Evolutionary conservation across 306 rosid species (phyloP).

Genomic region (Cucurbita pepo): DNA sequence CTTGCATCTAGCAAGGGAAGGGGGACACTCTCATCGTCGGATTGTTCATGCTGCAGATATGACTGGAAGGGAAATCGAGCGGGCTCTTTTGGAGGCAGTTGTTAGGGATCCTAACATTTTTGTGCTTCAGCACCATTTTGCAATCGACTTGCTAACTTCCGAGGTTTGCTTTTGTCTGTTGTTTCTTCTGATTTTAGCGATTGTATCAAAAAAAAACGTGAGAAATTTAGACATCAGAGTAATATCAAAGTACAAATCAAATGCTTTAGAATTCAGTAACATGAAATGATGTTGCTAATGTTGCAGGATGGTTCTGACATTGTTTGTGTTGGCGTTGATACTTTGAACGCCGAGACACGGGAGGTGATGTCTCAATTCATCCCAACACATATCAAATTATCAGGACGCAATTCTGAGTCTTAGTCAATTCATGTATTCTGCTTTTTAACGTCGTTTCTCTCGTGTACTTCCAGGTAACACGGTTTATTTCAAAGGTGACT

Average conservation of each 20-base stretch:
- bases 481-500: constrained; percentile 85
- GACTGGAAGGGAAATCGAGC: constrained; percentile 92
- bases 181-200: neutral
- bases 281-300: constrained; percentile 14
- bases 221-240: neutral
- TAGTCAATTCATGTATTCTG: neutral
- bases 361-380: constrained; percentile 41
- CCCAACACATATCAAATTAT: neutral
- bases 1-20: constrained; percentile 80
- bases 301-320: constrained; percentile 60
- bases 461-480: constrained; percentile 52
- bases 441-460: constrained; percentile 10
- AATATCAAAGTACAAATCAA: neutral
- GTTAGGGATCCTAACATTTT: constrained; percentile 55
- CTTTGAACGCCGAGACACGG: constrained; percentile 51
- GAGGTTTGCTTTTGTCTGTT: constrained; percentile 38
- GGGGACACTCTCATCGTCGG: constrained; percentile 86
- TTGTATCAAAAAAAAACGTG: neutral
- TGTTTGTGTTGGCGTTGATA: constrained; percentile 74
- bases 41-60: constrained; percentile 92
- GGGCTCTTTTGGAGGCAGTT: constrained; percentile 57
- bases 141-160: constrained; percentile 75
- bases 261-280: neutral
- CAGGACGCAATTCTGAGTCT: constrained; percentile 1
- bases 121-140: constrained; percentile 83